phyloP scores from a whole-genome alignment of 139 green algal genomes.

The Chlorokybus atmophyticus region DNA sequence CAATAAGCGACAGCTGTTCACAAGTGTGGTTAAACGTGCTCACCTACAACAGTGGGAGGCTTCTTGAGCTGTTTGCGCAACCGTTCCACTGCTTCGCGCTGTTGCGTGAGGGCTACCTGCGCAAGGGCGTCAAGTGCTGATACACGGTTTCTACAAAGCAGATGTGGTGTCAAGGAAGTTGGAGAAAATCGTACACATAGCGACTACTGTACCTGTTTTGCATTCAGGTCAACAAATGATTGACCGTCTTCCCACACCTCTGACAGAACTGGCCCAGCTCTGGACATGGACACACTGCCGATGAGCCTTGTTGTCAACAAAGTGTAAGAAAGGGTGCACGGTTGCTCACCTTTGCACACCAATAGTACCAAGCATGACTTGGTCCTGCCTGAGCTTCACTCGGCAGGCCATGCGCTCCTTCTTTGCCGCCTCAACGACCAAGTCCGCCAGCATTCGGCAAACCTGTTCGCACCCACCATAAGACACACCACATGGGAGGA shows the following conservation, averaged over 20 bases:
- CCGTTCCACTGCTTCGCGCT: background rate
- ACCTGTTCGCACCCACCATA: no score
- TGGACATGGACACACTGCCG: background rate
- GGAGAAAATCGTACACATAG: background rate
- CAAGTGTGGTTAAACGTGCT: no score
- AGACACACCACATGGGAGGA: no score
- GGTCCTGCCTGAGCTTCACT: background rate
- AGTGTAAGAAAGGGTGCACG: background rate
- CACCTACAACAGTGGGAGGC: no score
- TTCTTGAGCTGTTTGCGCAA: slow-evolving; percentile 1
- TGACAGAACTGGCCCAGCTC: slow-evolving; percentile 13
- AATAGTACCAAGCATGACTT: background rate
- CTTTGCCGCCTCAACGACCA: slow-evolving; percentile 5
- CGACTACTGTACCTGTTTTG: slow-evolving; percentile 4
- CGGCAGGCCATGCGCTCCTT: background rate
- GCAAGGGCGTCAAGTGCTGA: background rate
- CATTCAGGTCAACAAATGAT: slow-evolving; percentile 15
- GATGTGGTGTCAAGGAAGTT: background rate
- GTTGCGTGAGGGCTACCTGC: background rate
- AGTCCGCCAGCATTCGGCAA: slow-evolving; percentile 5
- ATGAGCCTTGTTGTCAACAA: background rate
- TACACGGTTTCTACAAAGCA: no score
- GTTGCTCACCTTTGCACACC: slow-evolving; percentile 2
- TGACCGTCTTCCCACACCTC: slow-evolving; percentile 27
- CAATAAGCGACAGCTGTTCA: no score